phyloP scores from a whole-genome alignment of 148 eudicot species.

The Chenopodium formosanum region DNA sequence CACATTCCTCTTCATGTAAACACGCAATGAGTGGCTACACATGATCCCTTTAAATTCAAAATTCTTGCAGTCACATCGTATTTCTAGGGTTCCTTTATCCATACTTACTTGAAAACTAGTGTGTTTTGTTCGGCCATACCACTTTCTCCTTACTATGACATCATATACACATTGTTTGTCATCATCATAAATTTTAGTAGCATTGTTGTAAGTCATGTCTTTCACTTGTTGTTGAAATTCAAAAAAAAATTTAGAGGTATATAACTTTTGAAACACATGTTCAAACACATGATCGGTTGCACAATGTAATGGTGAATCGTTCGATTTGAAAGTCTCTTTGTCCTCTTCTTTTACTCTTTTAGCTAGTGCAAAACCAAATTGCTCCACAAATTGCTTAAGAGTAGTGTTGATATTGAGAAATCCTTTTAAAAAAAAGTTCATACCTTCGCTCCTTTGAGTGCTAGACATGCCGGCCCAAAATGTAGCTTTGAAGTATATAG shows the following conservation, averaged over 20 bases:
- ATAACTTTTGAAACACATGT: constrained; percentile 4
- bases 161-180: background rate
- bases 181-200: background rate
- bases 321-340: background rate
- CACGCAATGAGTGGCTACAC: background rate
- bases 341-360: constrained; percentile 1
- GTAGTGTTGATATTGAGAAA: background rate
- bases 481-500: background rate
- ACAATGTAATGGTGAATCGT: background rate
- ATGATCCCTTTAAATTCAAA: background rate
- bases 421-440: background rate
- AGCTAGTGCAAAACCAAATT: background rate
- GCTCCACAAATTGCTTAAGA: background rate
- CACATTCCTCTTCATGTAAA: background rate
- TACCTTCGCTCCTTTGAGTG: constrained; percentile 17
- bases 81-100: background rate
- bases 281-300: background rate
- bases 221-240: background rate
- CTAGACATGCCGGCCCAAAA: constrained; percentile 18
- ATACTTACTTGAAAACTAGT: background rate
- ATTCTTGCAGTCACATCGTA: background rate
- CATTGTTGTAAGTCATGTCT: background rate
- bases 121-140: background rate
- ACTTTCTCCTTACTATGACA: background rate
- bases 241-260: background rate